phyloP scores from a whole-genome alignment of 371 early-diverging fungal species.

The Haplosporangium sp. region DNA sequence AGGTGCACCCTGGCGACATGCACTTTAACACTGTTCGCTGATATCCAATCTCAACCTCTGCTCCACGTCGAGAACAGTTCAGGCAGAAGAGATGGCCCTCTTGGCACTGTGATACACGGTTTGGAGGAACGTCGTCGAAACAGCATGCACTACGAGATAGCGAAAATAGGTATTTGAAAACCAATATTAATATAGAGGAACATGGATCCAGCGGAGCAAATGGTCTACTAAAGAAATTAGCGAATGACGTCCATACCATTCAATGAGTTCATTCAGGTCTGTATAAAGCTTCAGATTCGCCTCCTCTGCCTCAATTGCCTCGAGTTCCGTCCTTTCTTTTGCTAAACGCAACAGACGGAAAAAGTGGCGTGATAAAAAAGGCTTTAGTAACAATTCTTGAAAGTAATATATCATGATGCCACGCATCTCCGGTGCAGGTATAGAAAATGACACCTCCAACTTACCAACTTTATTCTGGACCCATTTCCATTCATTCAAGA shows the following conservation, averaged over 20 bases:
- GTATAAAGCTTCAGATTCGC: constrained; percentile 13
- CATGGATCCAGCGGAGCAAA: too few species aligned
- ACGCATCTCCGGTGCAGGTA: background rate
- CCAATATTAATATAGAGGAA: background rate
- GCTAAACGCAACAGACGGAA: background rate
- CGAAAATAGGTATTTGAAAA: background rate
- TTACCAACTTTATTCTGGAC: constrained; percentile 32
- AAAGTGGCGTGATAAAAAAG: background rate
- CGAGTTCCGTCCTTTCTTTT: constrained; percentile 30
- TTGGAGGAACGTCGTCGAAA: constrained; percentile 41
- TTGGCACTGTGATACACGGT: constrained; percentile 57
- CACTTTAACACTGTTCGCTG: constrained; percentile 60
- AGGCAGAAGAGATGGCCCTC: constrained; percentile 66
- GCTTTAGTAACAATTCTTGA: background rate
- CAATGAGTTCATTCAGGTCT: constrained; percentile 20
- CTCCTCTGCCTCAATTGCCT: constrained; percentile 30
- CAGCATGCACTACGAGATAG: constrained; percentile 45
- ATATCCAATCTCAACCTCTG: constrained; percentile 59
- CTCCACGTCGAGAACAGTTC: constrained; percentile 57
- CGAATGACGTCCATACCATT: constrained; percentile 13
- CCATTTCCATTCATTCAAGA: constrained; percentile 30
- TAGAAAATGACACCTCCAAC: background rate
- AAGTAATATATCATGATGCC: background rate
- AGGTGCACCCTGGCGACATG: constrained; percentile 57
- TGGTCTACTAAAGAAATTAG: too few species aligned